phyloP scores from a whole-genome alignment of 2,329 filamentous ascomycete genomes.

The Colletotrichum sp. region DNA sequence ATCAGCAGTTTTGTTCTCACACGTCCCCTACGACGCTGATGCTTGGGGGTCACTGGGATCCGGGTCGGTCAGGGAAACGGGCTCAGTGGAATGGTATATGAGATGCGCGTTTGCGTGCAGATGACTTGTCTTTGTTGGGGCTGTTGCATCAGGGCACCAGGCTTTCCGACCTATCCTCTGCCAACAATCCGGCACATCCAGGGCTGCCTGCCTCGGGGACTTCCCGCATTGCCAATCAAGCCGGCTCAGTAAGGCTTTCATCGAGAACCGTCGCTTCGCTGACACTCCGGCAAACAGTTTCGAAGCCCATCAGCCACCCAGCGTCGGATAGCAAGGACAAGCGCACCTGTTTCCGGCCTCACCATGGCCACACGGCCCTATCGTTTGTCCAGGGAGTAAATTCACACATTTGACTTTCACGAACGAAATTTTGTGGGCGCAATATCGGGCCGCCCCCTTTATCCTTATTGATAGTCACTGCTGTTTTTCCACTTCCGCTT shows the following conservation, averaged over 20 bases:
- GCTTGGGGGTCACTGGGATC: neutral
- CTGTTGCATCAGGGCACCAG: neutral
- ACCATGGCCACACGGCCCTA: conserved; percentile 1
- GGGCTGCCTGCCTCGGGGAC: neutral
- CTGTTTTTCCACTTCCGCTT: conserved; percentile 13
- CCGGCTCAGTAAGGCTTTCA: neutral
- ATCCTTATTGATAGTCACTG: conserved; percentile 15
- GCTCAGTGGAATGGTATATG: neutral
- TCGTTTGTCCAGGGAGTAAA: conserved; percentile 5
- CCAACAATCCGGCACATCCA: neutral
- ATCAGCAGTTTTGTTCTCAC: neutral
- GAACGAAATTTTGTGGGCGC: conserved; percentile 13
- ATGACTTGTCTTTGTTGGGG: conserved; percentile 19
- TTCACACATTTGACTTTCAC: conserved; percentile 19
- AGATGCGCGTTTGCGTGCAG: conserved; percentile 5
- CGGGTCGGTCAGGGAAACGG: neutral
- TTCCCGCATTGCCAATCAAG: neutral
- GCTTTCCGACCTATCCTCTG: conserved; percentile 1
- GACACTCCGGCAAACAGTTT: neutral
- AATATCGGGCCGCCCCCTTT: conserved; percentile 10
- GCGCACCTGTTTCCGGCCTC: conserved; percentile 16
- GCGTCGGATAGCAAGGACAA: conserved; percentile 29
- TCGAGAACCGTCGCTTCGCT: neutral
- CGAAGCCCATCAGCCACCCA: neutral
- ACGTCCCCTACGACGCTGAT: neutral